phyloP scores from a whole-genome alignment of 2,329 filamentous ascomycete genomes.

The Dendrostoma leiphaemia region DNA sequence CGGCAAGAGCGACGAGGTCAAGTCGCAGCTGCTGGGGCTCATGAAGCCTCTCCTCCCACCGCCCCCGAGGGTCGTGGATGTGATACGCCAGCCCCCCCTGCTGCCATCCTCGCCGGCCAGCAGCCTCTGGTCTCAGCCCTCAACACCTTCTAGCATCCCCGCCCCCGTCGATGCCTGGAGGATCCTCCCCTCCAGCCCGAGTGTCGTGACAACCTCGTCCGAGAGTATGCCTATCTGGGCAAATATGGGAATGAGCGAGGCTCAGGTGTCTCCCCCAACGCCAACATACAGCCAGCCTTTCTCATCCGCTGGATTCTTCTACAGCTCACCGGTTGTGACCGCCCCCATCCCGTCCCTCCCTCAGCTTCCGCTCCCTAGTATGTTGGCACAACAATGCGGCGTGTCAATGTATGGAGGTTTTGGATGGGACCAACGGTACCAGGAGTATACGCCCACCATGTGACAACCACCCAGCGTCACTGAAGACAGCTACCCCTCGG shows the following conservation, averaged over 20 bases:
- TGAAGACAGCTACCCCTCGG: constrained; percentile 45
- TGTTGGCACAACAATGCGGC: constrained; percentile 82
- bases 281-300: constrained; percentile 78
- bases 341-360: constrained; percentile 60
- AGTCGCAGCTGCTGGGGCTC: constrained; percentile 77
- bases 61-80: constrained; percentile 84
- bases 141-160: constrained; percentile 62
- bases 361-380: constrained; percentile 78
- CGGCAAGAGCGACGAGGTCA: constrained; percentile 91
- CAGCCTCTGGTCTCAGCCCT: constrained; percentile 77
- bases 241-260: constrained; percentile 71
- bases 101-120: constrained; percentile 77
- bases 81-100: constrained; percentile 81
- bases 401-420: constrained; percentile 75
- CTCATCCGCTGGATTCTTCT: constrained; percentile 72
- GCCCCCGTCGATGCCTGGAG: constrained; percentile 84
- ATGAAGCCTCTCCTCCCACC: constrained; percentile 85
- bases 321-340: constrained; percentile 73
- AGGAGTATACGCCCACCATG: constrained; percentile 84
- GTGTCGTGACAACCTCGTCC: constrained; percentile 66
- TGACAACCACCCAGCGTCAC: constrained; percentile 63
- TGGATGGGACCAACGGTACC: constrained; percentile 76
- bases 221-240: constrained; percentile 75
- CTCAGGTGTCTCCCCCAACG: constrained; percentile 70
- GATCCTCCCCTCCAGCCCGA: constrained; percentile 85